Base-by-base conservation (phyloP, 169 alveolate genomes). In the Plasmodium billcollinsi region DNA sequence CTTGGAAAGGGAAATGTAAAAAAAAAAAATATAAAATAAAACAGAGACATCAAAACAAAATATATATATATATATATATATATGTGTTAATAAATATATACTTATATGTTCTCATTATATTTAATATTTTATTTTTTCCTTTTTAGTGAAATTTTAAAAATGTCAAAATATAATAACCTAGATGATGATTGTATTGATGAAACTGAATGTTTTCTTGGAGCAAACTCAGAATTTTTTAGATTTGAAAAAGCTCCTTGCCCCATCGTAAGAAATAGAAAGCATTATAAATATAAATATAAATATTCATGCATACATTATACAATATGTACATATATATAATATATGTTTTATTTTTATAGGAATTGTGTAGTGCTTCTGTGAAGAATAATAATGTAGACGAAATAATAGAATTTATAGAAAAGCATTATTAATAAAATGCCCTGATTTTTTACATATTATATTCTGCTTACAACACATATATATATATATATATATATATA, bases 1-100 rank as follows among this genome's bases (percentile, higher is more conserved):
- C 39, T 65, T 76, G 52, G 89, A 76, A 45, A 76, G 89, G 39
- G 89, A 76, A 76, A 76, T 76, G 89, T 76, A 76, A 76, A 56
- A 63, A 14, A 58, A 43, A 76, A 49, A 66, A 43, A 24, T 24
- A 24, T 24, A 14, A 26, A 26, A 26, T 26, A 4, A 26, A 26
- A 52, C 15, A 15, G 21, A 3, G 24, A 12, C 20, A 59, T 33
- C 2, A 59, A 3, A 47, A 15, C 29, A 7, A 11, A 58, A 26
- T 2, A 18, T 0, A 24, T 47, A 47, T 50, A 20, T 56, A 47
- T 21, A 61, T 65, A 8, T 39, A 43, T 59, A 11, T 45, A 61
- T 54, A 14, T 54, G 26, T n/a, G 1, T 54, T 54, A n/a, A 7
- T 54, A 54, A 54, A 54, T 11, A 8, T 54, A 54, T 54, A 14